Evolutionary conservation across 345 rosid species (phyloP).

Genomic region (Garcia nutans): DNA sequence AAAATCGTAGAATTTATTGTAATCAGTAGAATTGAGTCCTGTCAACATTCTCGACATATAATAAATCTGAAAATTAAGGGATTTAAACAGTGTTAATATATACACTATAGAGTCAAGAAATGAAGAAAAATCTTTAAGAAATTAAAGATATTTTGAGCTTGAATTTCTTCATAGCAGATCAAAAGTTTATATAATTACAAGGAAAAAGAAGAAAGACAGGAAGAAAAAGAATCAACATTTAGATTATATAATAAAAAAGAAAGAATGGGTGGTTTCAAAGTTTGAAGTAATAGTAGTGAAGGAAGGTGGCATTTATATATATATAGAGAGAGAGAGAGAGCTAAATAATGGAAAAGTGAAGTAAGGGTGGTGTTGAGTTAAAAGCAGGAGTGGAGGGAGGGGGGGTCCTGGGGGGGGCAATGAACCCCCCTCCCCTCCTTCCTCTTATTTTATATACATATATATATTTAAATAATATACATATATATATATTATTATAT

Average conservation of each 20-base stretch:
- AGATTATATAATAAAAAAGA: neutral
- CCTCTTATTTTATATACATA: no score
- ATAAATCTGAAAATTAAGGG: no score
- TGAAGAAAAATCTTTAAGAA: neutral
- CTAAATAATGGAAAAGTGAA: neutral
- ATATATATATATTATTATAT: no score
- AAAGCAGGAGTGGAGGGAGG: no score
- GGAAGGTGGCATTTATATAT: constrained; percentile 36
- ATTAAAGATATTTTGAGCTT: neutral
- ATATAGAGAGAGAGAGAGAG: no score
- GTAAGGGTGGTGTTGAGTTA: constrained; percentile 11
- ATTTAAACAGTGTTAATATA: no score
- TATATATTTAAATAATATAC: no score
- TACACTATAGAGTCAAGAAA: no score
- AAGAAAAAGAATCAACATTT: neutral
- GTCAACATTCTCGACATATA: constrained; percentile 23
- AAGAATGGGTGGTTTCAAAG: neutral
- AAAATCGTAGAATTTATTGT: constrained; percentile 23
- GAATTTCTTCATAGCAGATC: neutral
- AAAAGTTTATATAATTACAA: neutral
- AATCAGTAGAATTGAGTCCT: neutral
- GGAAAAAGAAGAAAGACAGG: neutral
- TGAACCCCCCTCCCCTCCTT: no score
- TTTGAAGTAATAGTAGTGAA: neutral
- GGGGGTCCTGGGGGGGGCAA: no score